Evolutionary conservation across 2,329 filamentous ascomycete species (phyloP), one percentile per base, ranked within the genome.

Genomic region (Colletotrichum destructivum): DNA sequence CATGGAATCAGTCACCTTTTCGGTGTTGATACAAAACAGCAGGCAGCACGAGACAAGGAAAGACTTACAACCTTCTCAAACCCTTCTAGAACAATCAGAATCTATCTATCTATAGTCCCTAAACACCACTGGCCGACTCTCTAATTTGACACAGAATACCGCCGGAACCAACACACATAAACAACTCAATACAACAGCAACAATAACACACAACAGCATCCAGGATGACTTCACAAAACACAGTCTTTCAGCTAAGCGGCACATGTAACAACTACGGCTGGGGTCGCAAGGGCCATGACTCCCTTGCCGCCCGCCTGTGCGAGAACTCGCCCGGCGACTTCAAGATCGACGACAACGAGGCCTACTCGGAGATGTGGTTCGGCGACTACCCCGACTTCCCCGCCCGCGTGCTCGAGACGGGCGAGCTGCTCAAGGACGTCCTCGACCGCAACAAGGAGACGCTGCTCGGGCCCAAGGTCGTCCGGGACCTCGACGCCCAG

Each of bases 371-470:
- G 87, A 90, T 92, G 87, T 94, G 92, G 92, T 92, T 94, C 84
- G 92, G 92, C 4, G 94, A 93, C 55, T 94, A 95, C 77, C 92
- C 92, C 0, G 89, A 89, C 49, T 88, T 92, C 35, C 92, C 92
- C 0, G 92, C 91, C 1, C 88, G 89, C 65, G 84, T 93, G 1
- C 82, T 92, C 18, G 83, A 84, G 26, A 91, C 88, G 0, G 90
- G 89, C 38, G 88, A 94, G 78, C 83, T 88, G 38, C 87, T 95
- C 1, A 87, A 90, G 73, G 87, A 92, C 26, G 87, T 93, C 18
- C 82, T 95, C 42, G 86, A 92, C 74, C 83, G 83, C 66, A 85
- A 93, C 77, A 85, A 90, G 46, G 85, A 91, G 23, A 83, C 88
- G 69, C 84, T 94, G 0, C 84, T 95, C 1, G 93, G 93, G 3